phyloP scores from a whole-genome alignment of 768 basidiomycete genomes.

The Pleurotus cornucopiae region DNA sequence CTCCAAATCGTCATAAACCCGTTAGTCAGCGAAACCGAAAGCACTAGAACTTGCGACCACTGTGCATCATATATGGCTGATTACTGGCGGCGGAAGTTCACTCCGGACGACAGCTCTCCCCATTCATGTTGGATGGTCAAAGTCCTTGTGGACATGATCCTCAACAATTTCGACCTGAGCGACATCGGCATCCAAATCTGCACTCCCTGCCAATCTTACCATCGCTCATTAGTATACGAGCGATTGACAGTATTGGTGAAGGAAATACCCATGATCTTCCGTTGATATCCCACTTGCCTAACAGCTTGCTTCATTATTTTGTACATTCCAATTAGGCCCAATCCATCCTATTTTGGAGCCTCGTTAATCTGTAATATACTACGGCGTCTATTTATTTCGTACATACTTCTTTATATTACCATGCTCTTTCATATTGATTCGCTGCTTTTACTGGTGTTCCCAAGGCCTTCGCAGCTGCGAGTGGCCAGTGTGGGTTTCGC shows the following conservation, averaged over 20 bases:
- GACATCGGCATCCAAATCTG: neutral
- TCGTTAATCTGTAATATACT: too few species aligned
- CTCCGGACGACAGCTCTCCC: neutral
- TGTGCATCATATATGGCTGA: neutral
- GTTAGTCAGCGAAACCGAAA: neutral
- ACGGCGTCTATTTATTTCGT: too few species aligned
- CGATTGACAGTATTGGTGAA: neutral
- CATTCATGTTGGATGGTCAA: slow-evolving; percentile 1
- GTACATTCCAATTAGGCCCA: too few species aligned
- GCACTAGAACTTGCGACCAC: neutral
- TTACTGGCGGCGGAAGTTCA: slow-evolving; percentile 2
- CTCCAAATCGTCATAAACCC: slow-evolving; percentile 14
- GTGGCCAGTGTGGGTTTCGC: slow-evolving; percentile 60
- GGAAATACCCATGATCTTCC: slow-evolving; percentile 1
- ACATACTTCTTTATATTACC: neutral
- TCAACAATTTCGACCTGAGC: neutral
- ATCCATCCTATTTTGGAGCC: too few species aligned
- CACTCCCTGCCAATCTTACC: neutral
- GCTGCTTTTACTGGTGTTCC: slow-evolving; percentile 65
- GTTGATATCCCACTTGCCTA: too few species aligned
- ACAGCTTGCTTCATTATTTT: too few species aligned
- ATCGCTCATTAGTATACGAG: neutral
- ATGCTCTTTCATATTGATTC: slow-evolving; percentile 63
- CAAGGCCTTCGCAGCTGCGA: slow-evolving; percentile 58
- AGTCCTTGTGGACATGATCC: neutral